Conservation (phyloP, 805 yeast genomes). For the Ogataea ramenticola region DNA sequence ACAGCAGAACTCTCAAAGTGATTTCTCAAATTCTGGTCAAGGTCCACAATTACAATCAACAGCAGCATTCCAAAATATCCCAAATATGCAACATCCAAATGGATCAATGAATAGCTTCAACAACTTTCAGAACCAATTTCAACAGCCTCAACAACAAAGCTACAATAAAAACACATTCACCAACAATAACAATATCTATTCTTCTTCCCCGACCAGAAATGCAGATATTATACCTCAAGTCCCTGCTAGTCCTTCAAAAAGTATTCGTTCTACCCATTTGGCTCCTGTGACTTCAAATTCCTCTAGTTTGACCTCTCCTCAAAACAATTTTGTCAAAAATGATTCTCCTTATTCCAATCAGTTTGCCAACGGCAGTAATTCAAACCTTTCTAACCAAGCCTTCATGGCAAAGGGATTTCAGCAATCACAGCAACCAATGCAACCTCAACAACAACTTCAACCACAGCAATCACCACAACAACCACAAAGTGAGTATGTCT, state of each 20-base stretch:
- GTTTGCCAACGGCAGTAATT: constrained; percentile 21
- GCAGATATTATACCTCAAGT: constrained; percentile 16
- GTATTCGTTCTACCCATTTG: constrained; percentile 22
- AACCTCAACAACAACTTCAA: constrained; percentile 1
- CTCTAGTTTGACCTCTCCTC: constrained; percentile 20
- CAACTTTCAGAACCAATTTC: constrained; percentile 10
- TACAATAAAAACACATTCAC: constrained; percentile 1
- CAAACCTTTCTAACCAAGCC: constrained; percentile 11
- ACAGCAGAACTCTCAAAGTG: constrained; percentile 16
- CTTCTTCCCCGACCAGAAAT: constrained; percentile 8
- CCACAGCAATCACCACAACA: constrained; percentile 4
- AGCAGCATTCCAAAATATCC: constrained; percentile 14
- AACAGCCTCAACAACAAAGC: constrained; percentile 5
- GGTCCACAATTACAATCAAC: constrained; percentile 11
- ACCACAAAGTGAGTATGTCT: constrained; percentile 41
- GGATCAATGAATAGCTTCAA: constrained; percentile 1
- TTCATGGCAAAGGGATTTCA: background rate
- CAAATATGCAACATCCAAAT: constrained; percentile 18
- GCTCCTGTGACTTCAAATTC: constrained; percentile 24
- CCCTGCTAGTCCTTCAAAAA: constrained; percentile 28
- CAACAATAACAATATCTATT: background rate
- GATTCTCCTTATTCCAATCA: constrained; percentile 16
- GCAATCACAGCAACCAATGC: background rate
- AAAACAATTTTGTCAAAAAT: constrained; percentile 12
- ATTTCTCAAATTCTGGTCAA: constrained; percentile 7